These are phyloP conservation scores for Triticum urartu DNA, from an alignment of 176 grass and related monocot species.

Conservation along the genomic window DNA sequence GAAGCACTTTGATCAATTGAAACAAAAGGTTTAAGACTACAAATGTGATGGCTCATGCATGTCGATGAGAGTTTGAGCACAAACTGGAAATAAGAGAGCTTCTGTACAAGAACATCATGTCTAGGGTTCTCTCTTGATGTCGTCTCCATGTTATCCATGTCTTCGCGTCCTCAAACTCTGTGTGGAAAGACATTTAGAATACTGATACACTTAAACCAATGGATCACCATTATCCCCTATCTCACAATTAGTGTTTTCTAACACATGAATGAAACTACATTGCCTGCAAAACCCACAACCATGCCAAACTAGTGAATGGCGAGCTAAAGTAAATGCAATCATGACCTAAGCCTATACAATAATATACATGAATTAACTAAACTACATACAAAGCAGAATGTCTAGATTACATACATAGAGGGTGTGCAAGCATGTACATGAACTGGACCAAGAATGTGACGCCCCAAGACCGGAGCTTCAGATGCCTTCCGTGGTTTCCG, in stretches of 20 bases:
- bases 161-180: background rate
- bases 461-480: too few relatives aligned
- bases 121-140: conserved; percentile 49
- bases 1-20: too few relatives aligned
- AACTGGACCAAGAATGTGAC: background rate
- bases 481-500: too few relatives aligned
- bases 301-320: conserved; percentile 22
- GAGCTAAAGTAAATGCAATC: conserved; percentile 1
- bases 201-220: conserved; percentile 2
- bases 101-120: conserved; percentile 46
- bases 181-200: too few relatives aligned
- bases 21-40: conserved; percentile 1
- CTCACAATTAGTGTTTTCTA: background rate
- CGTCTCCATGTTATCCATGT: conserved; percentile 49
- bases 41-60: conserved; percentile 15
- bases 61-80: conserved; percentile 3
- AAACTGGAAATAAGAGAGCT: conserved; percentile 30
- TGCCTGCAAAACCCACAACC: conserved; percentile 10
- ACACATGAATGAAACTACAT: background rate
- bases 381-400: too few relatives aligned
- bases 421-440: background rate
- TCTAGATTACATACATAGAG: background rate
- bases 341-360: background rate
- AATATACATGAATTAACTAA: background rate
- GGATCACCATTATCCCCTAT: background rate